Evolutionary conservation across 768 basidiomycete species (phyloP).

Genomic region (Lactarius hatsudake): DNA sequence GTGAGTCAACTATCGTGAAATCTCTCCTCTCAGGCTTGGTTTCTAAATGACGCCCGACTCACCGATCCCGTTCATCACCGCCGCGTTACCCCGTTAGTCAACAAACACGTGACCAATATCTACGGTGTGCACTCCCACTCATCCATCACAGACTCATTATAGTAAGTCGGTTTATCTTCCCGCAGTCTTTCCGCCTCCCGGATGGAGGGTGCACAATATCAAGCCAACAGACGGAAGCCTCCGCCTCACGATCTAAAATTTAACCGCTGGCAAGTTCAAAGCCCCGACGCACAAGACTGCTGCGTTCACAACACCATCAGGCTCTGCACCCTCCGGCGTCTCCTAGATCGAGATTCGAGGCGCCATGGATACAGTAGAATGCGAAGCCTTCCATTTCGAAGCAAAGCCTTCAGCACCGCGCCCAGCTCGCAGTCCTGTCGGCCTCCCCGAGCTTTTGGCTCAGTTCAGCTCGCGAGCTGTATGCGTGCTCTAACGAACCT

Average conservation of each 20-base stretch:
- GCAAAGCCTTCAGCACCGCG: not conserved
- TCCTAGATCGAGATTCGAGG: not conserved
- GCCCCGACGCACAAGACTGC: no score
- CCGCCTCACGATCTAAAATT: no score
- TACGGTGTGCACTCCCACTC: no score
- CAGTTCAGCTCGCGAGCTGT: not conserved
- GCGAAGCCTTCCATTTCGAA: not conserved
- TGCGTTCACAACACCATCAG: not conserved
- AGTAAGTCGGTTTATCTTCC: no score
- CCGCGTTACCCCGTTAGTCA: not conserved
- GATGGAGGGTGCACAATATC: no score
- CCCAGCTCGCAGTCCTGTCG: no score
- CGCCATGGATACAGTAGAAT: not conserved
- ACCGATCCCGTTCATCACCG: not conserved
- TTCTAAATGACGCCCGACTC: not conserved
- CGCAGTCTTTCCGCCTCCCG: no score
- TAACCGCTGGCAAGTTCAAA: no score
- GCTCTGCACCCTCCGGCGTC: not conserved
- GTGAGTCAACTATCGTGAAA: not conserved
- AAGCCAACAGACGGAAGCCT: no score
- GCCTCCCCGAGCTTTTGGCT: not conserved
- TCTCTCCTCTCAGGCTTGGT: not conserved
- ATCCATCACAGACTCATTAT: no score
- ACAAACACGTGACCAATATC: not conserved
- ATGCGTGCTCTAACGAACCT: no score